These are phyloP conservation scores for Schizochytrium sp. DNA, from an alignment of 108 stramenopile genomes.

Conservation along the genomic window DNA sequence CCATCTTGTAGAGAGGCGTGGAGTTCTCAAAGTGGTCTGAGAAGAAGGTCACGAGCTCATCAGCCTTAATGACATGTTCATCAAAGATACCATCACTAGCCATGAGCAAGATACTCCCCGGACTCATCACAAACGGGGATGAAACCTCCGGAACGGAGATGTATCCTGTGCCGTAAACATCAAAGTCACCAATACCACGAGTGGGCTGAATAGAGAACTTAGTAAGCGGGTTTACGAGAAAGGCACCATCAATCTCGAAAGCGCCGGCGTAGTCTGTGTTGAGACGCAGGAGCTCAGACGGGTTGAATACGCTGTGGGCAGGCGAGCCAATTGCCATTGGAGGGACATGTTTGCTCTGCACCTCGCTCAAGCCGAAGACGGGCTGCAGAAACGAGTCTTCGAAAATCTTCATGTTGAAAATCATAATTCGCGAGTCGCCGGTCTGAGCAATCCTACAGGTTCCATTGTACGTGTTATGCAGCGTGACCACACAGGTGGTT, in stretches of 20 bases:
- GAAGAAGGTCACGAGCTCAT: conserved; percentile 47
- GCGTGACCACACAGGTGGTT: conserved; percentile 2
- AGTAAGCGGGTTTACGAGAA: conserved; percentile 41
- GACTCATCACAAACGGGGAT: neutral
- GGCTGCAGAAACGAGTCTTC: conserved; percentile 34
- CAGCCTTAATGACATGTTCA: conserved; percentile 35
- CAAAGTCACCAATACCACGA: conserved; percentile 60
- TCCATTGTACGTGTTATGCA: neutral
- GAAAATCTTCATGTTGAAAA: conserved; percentile 30
- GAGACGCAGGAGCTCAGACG: conserved; percentile 13
- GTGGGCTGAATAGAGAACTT: conserved; percentile 57
- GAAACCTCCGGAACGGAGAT: conserved; percentile 25
- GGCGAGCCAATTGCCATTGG: conserved; percentile 39
- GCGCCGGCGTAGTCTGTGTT: conserved; percentile 56
- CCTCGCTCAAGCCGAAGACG: neutral
- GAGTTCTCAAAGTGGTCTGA: neutral
- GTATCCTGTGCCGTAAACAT: conserved; percentile 50
- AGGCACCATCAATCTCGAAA: conserved; percentile 57
- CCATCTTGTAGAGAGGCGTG: neutral
- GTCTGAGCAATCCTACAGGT: conserved; percentile 37
- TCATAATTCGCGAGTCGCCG: conserved; percentile 48
- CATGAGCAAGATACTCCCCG: neutral
- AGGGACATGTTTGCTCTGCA: neutral
- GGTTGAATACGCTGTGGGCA: conserved; percentile 59
- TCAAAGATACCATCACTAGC: conserved; percentile 44